A percentile compares a stretch with the other conserved stretches of the same genome.
These are phyloP conservation scores for Bifiguratus adelaidae DNA, from an alignment of 192 early-diverging fungal species.

Conservation along the genomic window DNA sequence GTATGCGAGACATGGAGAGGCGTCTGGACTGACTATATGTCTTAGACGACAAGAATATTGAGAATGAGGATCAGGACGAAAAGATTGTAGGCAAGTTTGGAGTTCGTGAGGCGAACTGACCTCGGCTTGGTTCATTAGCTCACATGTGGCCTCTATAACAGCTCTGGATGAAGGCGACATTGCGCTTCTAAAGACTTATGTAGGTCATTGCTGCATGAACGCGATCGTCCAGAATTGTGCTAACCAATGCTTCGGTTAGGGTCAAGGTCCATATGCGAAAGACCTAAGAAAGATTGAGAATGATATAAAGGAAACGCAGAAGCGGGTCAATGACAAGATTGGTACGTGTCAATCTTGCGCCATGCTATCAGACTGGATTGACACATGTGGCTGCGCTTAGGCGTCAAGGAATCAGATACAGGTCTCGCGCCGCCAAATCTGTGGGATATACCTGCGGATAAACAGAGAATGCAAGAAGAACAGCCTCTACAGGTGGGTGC, in stretches of 20 bases:
- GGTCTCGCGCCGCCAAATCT: conserved; percentile 94
- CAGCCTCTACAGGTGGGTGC: conserved; percentile 73
- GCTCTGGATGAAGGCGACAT: conserved; percentile 89
- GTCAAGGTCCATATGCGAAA: conserved; percentile 94
- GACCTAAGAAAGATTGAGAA: conserved; percentile 90
- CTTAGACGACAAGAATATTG: conserved; percentile 47
- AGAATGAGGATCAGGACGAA: conserved; percentile 62
- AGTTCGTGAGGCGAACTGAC: not conserved
- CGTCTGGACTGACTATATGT: not conserved
- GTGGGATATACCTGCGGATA: conserved; percentile 99
- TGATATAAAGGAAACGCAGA: conserved; percentile 96
- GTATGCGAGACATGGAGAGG: conserved; percentile 3
- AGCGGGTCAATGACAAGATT: conserved; percentile 98
- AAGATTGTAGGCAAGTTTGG: conserved; percentile 68
- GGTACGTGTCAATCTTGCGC: conserved; percentile 27
- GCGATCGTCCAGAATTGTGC: not conserved
- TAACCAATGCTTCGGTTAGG: conserved; percentile 34
- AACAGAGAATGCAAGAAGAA: conserved; percentile 94
- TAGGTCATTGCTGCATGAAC: conserved; percentile 15
- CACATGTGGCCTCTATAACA: conserved; percentile 5
- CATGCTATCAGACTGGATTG: not conserved
- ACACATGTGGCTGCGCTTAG: conserved; percentile 15
- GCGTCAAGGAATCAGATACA: conserved; percentile 97
- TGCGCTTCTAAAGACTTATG: conserved; percentile 87
- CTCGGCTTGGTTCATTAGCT: conserved; percentile 3